Conservation (phyloP, 495 filamentous ascomycete species). For the Lasiosphaeria hispida region DNA sequence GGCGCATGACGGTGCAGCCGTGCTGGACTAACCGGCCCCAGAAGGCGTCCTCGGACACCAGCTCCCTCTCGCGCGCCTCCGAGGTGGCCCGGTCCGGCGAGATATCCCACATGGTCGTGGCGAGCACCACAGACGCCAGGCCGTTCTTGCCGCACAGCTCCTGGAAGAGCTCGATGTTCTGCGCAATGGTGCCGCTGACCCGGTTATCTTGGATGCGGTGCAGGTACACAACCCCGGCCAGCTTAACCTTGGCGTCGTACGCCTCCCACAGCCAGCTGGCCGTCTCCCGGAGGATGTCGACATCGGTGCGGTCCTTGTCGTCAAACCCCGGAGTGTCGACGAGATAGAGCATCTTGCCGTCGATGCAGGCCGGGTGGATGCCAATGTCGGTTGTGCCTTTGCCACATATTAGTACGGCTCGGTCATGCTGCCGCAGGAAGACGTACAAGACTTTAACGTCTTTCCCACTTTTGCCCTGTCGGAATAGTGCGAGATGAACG, state of each 20-base stretch:
- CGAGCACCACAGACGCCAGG: conserved; percentile 40
- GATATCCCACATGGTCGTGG: conserved; percentile 45
- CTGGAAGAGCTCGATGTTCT: conserved; percentile 43
- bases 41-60: not conserved
- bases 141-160: conserved; percentile 40
- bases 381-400: too few species aligned
- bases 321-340: conserved; percentile 46
- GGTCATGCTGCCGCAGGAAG: too few species aligned
- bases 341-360: conserved; percentile 17
- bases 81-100: too few species aligned
- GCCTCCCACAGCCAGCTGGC: conserved; percentile 21
- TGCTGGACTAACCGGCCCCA: not conserved
- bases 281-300: conserved; percentile 38
- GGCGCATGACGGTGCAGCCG: not conserved
- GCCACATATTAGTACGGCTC: too few species aligned
- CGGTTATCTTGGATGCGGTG: conserved; percentile 44
- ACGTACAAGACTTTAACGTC: not conserved
- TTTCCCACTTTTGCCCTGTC: not conserved
- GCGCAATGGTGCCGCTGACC: conserved; percentile 36
- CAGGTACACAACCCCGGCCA: conserved; percentile 42
- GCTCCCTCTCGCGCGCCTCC: not conserved
- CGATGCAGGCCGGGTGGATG: conserved; percentile 2
- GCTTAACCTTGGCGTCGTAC: conserved; percentile 7
- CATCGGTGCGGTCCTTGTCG: conserved; percentile 35
- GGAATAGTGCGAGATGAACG: conserved; percentile 4